Base-by-base conservation (phyloP, 1,284 basidiomycete genomes). In the Cutaneotrichosporon spelunceum region DNA sequence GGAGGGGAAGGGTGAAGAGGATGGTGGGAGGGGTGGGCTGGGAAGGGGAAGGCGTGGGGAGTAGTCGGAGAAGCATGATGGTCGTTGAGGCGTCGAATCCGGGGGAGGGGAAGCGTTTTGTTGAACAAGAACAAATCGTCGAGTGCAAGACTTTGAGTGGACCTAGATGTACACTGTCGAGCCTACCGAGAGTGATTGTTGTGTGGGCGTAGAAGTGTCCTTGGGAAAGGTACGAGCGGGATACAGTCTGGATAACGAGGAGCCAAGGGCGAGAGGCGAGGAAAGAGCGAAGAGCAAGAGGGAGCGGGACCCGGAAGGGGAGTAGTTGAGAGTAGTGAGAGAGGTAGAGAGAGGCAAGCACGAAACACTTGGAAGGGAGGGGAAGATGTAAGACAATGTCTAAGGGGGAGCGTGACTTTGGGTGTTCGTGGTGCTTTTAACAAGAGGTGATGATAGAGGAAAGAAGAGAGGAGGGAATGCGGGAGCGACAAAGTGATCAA, bases 31-130 rank as follows among this genome's bases (percentile, higher is more conserved):
- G 82, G 4, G 84, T 80, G 2, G 81, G 74, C 48, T 85, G 81
- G 2, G 83, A 79, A 2, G 80, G 70, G 0, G 82, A 79, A 10
- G 84, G 80, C 21, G 67, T 61, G 16, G 84, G 84, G 54, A 87
- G 74, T 62, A 91, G 83, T 70, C 84, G 84, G 65, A 91, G 84
- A 62, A 87, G 80, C 89, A 91, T 91, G 64, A 62, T 71, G 48
- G 26, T 27, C 24, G 44, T 19, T 26, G 45, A 16, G 19, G 53
- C 49, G 14, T n/a, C 3, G 47, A 27, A n/a, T 19, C 49, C 26
- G 24, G 42, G 23, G 16, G 24, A 29, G 42, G 23, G 16, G 24
- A 29, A 29, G 44, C 26, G 42, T 23, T 56, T 30, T 27, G 26
- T n/a, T 9, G 14, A 29, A 24, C 23, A 47, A 24, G 23, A 47